Evolutionary conservation across 75 land plant species (phyloP), one percentile per base, ranked within the genome.

Genomic region (Cupressus sempervirens): DNA sequence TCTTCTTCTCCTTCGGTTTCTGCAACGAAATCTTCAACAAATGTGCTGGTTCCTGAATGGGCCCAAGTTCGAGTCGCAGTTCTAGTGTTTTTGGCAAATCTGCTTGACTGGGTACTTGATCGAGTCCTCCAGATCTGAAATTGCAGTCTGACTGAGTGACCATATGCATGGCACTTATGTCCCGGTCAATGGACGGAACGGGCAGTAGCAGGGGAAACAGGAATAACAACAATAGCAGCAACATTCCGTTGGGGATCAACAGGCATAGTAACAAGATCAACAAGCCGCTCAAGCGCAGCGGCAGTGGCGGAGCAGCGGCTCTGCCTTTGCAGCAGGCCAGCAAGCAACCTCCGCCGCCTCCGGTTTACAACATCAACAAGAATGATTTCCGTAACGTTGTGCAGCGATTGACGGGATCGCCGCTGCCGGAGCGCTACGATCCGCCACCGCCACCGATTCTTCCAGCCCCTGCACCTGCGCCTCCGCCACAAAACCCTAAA

Each of bases 301-400:
- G 35, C 74, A 32, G 74, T 32, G 74, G 35, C 74, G 36, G n/a
- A 0, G n/a, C 68, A 0, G n/a, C 11, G 2, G 14, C 11, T 7
- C 40, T 29, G 26, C 35, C n/a, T 36, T 62, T 4, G 4, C 83
- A 50, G 36, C 83, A 82, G 35, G 20, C 32, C 8, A 48, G 26
- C 30, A 65, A 41, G 84, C 81, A 68, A 0, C 90, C 79, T 35
- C 90, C 89, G 43, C 94, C 88, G 85, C 95, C 95, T 26, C 95
- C 95, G 76, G 95, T 94, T 3, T 94, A 94, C 88, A 94, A 90
- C 85, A 94, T 94, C 88, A 90, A 91, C 89, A 94, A 94, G 90
- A 86, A 72, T 68, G 93, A 94, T 72, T 94, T 94, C 90, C 83
- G 95, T 0, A 89, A 91, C 65, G 91, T 94, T 36, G 95, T 94